These are phyloP conservation scores for Thraustochytrium sp. DNA, from an alignment of 352 stramenopile species.

Conservation along the genomic window DNA sequence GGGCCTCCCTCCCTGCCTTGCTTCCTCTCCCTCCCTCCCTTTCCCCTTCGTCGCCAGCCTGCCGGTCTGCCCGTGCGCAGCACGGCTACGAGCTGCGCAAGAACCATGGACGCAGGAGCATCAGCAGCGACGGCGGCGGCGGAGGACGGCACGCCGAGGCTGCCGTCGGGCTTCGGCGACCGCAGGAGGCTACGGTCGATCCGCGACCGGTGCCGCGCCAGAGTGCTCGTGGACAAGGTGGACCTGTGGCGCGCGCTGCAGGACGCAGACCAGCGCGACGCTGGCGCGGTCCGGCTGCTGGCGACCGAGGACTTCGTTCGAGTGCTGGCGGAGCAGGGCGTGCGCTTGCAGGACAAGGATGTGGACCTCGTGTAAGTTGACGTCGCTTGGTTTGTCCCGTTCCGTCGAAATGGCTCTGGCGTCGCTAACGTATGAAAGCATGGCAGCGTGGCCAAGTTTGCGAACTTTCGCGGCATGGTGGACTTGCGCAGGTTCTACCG, in stretches of 20 bases:
- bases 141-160: too few relatives aligned
- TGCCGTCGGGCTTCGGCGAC: background rate
- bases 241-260: background rate
- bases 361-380: background rate
- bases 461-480: background rate
- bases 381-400: too few relatives aligned
- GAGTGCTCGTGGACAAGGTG: background rate
- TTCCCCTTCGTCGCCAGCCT: too few relatives aligned
- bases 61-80: too few relatives aligned
- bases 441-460: conserved; percentile 31
- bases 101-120: too few relatives aligned
- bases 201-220: background rate
- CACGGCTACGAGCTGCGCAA: too few relatives aligned
- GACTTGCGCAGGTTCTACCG: conserved; percentile 12
- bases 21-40: too few relatives aligned
- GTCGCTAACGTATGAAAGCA: background rate
- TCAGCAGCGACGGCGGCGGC: too few relatives aligned
- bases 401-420: background rate
- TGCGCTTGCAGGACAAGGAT: background rate
- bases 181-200: background rate
- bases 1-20: too few relatives aligned
- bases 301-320: background rate
- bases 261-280: background rate
- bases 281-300: background rate
- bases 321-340: background rate